Base-by-base conservation (phyloP, 2,329 filamentous ascomycete genomes). In the Fusarium marasasianum region DNA sequence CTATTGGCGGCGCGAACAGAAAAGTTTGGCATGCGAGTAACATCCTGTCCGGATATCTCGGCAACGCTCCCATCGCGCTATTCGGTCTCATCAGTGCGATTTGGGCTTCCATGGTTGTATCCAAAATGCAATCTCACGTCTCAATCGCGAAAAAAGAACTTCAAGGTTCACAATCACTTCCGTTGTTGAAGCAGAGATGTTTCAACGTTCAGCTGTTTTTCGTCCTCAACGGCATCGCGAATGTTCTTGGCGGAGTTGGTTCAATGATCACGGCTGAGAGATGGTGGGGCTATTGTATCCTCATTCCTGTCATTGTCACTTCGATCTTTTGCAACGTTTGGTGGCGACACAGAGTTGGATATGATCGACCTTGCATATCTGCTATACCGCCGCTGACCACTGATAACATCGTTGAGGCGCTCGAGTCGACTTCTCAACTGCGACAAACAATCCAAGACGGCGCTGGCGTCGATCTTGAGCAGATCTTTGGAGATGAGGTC, bases 1-100 rank as follows among this genome's bases (percentile, higher is more conserved):
- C 88, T 15, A 88, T 89, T 22, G 86, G 81, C 4, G 88, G 88
- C 3, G 84, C 81, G 1, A 81, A 88, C 55, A 78, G 37, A 0
- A 66, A 41, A 0, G 81, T 89, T 1, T 90, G 79, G 63, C 8
- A 79, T 1, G 84, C 85, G 1, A 88, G 85, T 73, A 90, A 90
- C 62, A 77, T 89, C 5, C 77, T 90, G 0, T 89, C 88, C 0
- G 88, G 88, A 4, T 89, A 89, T 66, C 81, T 90, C 24, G 88
- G 88, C 6, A 90, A 90, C 65, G 80, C 83, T 0, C 83, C 86
- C 3, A 83, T 86, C 5, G 86, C 87, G 1, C 31, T 85, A 0
- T 90, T 86, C 53, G 88, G 87, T 5, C 58, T 89, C 1, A 61
- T 84, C 47, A 90, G 88, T 74, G 82, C 83, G 1, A 57, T 79